Evolutionary conservation across 371 early-diverging fungal genomes (phyloP).

Genomic region (Mucor racemosus): DNA sequence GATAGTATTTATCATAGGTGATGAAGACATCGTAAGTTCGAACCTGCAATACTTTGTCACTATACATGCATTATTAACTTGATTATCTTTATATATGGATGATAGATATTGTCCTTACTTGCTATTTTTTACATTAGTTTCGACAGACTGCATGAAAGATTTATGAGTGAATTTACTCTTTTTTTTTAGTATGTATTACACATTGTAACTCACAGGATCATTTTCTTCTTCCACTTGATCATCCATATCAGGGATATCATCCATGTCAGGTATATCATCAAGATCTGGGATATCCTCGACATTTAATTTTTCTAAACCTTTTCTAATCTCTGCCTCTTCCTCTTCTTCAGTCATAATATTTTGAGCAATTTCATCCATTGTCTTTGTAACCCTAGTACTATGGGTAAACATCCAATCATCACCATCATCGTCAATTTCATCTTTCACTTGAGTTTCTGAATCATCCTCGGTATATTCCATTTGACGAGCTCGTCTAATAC

Average conservation of each 20-base stretch:
- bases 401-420: slow-evolving; percentile 91
- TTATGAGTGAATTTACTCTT: not conserved
- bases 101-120: slow-evolving; percentile 9
- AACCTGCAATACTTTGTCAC: slow-evolving; percentile 90
- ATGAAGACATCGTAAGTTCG: slow-evolving; percentile 97
- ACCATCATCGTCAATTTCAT: slow-evolving; percentile 60
- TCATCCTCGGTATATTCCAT: slow-evolving; percentile 80
- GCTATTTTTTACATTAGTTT: slow-evolving; percentile 1
- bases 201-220: slow-evolving; percentile 26
- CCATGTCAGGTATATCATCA: slow-evolving; percentile 95
- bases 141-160: slow-evolving; percentile 16
- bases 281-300: slow-evolving; percentile 69
- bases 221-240: slow-evolving; percentile 72
- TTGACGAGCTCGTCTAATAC: slow-evolving; percentile 86
- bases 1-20: slow-evolving; percentile 98
- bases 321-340: slow-evolving; percentile 39
- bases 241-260: slow-evolving; percentile 68
- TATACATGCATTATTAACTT: slow-evolving; percentile 15
- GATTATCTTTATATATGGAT: not conserved
- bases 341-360: slow-evolving; percentile 67
- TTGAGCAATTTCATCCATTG: slow-evolving; percentile 75
- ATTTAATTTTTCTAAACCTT: slow-evolving; percentile 34
- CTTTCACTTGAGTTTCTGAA: slow-evolving; percentile 54
- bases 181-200: not conserved
- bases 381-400: slow-evolving; percentile 48